Conservation (phyloP, 73 alveolate species). For the Symbiodinium natans region DNA sequence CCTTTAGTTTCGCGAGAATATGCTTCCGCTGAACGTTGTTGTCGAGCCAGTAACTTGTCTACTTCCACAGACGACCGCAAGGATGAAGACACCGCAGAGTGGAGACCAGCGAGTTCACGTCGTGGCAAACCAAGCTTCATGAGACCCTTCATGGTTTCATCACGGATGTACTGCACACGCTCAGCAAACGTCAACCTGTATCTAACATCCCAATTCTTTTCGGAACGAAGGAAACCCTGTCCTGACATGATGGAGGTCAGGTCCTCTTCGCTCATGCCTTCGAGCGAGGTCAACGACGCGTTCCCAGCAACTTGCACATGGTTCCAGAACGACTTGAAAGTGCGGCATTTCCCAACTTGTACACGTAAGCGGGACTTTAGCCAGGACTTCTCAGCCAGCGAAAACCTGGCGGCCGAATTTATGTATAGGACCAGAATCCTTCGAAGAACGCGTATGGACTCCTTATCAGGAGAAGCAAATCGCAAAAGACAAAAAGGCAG, state of each 20-base stretch:
- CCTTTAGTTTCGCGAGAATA: not conserved
- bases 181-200: not conserved
- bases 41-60: not conserved
- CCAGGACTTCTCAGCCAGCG: not conserved
- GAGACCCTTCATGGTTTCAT: not conserved
- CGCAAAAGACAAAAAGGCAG: not conserved
- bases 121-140: not conserved
- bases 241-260: not conserved
- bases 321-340: not conserved
- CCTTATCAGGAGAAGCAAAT: not conserved
- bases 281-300: not conserved
- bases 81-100: not conserved
- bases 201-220: not conserved
- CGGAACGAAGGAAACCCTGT: not conserved
- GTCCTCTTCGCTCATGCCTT: not conserved
- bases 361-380: not conserved
- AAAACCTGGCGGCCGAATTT: not conserved
- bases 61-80: not conserved
- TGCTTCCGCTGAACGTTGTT: not conserved
- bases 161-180: not conserved
- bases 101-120: not conserved
- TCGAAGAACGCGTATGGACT: not conserved
- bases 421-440: not conserved
- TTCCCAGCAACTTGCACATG: not conserved
- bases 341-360: not conserved